Conservation (phyloP, 1,284 basidiomycete species). For the Austroboletus rostrupii region DNA sequence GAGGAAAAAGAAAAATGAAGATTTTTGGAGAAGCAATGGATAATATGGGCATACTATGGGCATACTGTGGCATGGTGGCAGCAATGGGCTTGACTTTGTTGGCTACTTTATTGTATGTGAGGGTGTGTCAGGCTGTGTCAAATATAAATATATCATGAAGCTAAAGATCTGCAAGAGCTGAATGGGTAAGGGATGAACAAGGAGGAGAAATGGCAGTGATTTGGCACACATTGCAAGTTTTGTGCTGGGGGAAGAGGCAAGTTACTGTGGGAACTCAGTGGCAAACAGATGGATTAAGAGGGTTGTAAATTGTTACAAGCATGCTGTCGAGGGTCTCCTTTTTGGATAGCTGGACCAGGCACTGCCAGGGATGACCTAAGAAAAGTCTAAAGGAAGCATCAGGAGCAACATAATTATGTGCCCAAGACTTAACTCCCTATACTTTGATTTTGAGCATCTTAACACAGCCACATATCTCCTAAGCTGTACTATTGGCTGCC, state of each 20-base stretch:
- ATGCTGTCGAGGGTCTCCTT: slow-evolving; percentile 1
- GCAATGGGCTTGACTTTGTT: slow-evolving; percentile 9
- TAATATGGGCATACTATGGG: slow-evolving; percentile 8
- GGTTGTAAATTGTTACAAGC: slow-evolving; percentile 6
- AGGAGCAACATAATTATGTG: slow-evolving; percentile 19
- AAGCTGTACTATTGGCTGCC: slow-evolving; percentile 14
- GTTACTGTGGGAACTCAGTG: no score
- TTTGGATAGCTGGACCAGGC: not conserved
- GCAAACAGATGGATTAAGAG: no score
- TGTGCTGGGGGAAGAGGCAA: no score
- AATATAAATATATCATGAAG: no score
- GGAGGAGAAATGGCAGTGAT: no score
- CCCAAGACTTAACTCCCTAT: slow-evolving; percentile 14
- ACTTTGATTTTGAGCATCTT: slow-evolving; percentile 17
- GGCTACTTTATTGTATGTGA: not conserved
- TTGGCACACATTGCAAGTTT: no score
- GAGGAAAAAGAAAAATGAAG: not conserved
- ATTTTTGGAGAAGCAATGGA: slow-evolving; percentile 6
- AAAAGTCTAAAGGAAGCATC: slow-evolving; percentile 18
- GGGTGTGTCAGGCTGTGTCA: not conserved
- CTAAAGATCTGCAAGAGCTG: no score
- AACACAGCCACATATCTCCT: slow-evolving; percentile 6
- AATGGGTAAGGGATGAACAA: no score
- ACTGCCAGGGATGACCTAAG: slow-evolving; percentile 19
- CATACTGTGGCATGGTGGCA: slow-evolving; percentile 16